Percentiles rank a stretch among this genome's conserved stretches.
These are phyloP conservation scores for Suillus sp. DNA, from an alignment of 768 basidiomycete genomes.

Conservation along the genomic window DNA sequence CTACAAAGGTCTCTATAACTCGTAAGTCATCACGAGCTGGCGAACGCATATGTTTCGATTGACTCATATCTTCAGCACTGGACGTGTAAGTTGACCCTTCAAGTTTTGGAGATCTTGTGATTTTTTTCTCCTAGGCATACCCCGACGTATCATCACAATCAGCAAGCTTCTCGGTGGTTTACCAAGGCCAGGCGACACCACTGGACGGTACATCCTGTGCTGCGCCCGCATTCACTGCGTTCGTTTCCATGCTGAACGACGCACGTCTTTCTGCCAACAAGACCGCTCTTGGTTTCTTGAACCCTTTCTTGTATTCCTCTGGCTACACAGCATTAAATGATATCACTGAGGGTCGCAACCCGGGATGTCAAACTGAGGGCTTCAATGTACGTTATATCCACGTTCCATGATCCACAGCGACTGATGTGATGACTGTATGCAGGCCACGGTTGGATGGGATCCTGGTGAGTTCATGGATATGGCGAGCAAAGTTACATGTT, in stretches of 20 bases:
- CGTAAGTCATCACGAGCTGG: slow-evolving; percentile 36
- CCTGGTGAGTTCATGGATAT: slow-evolving; percentile 44
- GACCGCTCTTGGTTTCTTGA: slow-evolving; percentile 63
- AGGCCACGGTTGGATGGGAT: slow-evolving; percentile 63
- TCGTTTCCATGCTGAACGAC: slow-evolving; percentile 69
- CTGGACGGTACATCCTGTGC: slow-evolving; percentile 70
- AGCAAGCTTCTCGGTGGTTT: slow-evolving; percentile 49
- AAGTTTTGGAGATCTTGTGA: not conserved
- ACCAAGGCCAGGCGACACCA: slow-evolving; percentile 38
- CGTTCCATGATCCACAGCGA: not conserved
- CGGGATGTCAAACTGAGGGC: slow-evolving; percentile 63
- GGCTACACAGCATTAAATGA: slow-evolving; percentile 51
- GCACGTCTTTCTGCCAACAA: slow-evolving; percentile 47
- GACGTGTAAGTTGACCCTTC: slow-evolving; percentile 48
- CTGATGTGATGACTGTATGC: not conserved
- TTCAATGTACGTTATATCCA: slow-evolving; percentile 53
- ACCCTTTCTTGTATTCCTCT: slow-evolving; percentile 57
- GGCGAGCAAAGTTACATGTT: slow-evolving; percentile 11
- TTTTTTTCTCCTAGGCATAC: slow-evolving; percentile 40
- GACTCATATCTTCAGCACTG: slow-evolving; percentile 36
- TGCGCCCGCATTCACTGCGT: slow-evolving; percentile 62
- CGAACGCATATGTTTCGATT: slow-evolving; percentile 1
- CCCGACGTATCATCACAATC: slow-evolving; percentile 72
- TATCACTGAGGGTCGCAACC: slow-evolving; percentile 57
- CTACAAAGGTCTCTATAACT: slow-evolving; percentile 63